phyloP scores from a whole-genome alignment of 1,139 yeast species.

The Blastobotrys raffinosifermentans region DNA sequence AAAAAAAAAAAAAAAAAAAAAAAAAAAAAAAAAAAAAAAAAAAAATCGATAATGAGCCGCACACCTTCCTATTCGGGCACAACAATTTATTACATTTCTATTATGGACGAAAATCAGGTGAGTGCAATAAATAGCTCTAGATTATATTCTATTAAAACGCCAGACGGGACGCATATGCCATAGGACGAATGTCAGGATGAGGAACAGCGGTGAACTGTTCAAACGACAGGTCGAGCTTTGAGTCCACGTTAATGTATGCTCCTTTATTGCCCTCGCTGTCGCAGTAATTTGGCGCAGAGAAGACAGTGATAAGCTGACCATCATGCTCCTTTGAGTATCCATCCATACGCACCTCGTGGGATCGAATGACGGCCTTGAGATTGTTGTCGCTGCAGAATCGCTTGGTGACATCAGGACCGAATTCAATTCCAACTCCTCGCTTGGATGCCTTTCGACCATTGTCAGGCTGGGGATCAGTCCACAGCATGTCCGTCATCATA shows the following conservation, averaged over 20 bases:
- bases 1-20: slow-evolving; percentile 6
- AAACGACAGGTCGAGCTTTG: slow-evolving; percentile 50
- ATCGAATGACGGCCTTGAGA: slow-evolving; percentile 75
- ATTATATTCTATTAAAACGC: slow-evolving; percentile 30
- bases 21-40: background rate
- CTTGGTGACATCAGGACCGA: slow-evolving; percentile 92
- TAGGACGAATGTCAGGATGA: slow-evolving; percentile 89
- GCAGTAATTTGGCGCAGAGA: slow-evolving; percentile 96
- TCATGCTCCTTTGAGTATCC: slow-evolving; percentile 88
- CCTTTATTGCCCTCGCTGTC: slow-evolving; percentile 89
- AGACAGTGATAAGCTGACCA: slow-evolving; percentile 81
- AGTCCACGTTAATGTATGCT: slow-evolving; percentile 68
- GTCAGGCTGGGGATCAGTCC: slow-evolving; percentile 91
- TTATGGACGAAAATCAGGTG: background rate
- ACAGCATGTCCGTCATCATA: slow-evolving; percentile 87
- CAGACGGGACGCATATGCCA: slow-evolving; percentile 68
- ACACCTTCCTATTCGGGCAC: background rate
- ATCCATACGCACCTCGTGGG: slow-evolving; percentile 90
- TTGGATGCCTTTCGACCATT: slow-evolving; percentile 83
- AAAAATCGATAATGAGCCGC: background rate
- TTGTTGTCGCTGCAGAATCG: slow-evolving; percentile 66
- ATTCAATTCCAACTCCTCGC: slow-evolving; percentile 93
- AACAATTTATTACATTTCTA: slow-evolving; percentile 1
- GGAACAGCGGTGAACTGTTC: slow-evolving; percentile 71
- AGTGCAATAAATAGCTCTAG: no score